Base-by-base conservation (phyloP, 2,329 filamentous ascomycete genomes). In the Fusarium nelsonii region DNA sequence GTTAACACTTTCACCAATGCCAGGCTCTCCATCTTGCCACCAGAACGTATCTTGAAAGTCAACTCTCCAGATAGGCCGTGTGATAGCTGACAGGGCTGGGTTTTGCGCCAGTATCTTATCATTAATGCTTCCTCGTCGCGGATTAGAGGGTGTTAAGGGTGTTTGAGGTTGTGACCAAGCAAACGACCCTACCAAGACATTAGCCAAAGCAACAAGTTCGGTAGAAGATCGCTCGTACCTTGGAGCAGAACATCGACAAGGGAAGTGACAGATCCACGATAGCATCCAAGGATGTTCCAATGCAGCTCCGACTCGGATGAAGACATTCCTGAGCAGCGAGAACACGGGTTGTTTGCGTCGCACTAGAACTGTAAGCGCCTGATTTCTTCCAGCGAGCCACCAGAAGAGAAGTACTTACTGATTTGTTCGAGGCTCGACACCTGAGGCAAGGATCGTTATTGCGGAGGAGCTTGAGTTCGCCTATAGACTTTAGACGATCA, bases 1-100 rank as follows among this genome's bases (percentile, higher is more conserved):
- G 30, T 63, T 57, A 28, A 70, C 55, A n/a, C 71, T 71, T 45
- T 72, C 72, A 40, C 62, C 65, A n/a, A 75, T 62, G 43, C 76
- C 81, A 26, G 85, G 75, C 65, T 86, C 83, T 48, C 72, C 72
- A 46, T 86, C 84, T 16, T 83, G 84, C 84, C 84, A 86, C 86
- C 86, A 88, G 70, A 88, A 88, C 3, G 81, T 81, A 67, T 88
- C 86, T 33, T 84, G 80, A 57, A 85, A 87, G 69, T 88, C 86
- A 4, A 86, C 73, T 54, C 83, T 80, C 5, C 76, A 72, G 16
- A 84, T 82, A 60, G 82, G 75, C n/a, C 80, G 77, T 3, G 78
- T 72, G 28, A 80, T 77, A 14, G 79, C 77, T n/a, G 77, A 74
- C n/a, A 78, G 75, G 20, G 83, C 75, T 15, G 79, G 77, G 56